phyloP scores from a whole-genome alignment of 306 rosid species.

The Inga leiocalycina region DNA sequence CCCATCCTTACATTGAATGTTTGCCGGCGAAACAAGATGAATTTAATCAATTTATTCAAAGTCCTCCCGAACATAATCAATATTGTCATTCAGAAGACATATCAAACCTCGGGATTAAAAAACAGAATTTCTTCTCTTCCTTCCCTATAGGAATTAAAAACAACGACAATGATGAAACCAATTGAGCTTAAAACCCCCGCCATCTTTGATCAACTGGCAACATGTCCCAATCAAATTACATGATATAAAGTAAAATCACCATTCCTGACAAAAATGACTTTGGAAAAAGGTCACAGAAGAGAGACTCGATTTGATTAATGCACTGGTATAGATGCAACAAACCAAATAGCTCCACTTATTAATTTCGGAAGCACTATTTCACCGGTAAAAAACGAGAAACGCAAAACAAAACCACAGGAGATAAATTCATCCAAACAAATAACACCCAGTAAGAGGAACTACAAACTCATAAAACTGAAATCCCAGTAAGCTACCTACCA shows the following conservation, averaged over 20 bases:
- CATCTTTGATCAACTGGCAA: background rate
- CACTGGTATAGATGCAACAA: background rate
- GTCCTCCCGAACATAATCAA: background rate
- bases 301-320: background rate
- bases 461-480: constrained; percentile 32
- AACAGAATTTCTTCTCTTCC: background rate
- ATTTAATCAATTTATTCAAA: background rate
- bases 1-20: no score
- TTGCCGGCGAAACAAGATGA: background rate
- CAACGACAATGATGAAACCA: background rate
- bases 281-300: constrained; percentile 6
- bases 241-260: background rate
- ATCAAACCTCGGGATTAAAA: background rate
- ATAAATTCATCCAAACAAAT: background rate
- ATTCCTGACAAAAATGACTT: constrained; percentile 12
- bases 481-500: background rate
- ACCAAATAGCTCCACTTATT: background rate
- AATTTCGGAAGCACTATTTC: background rate
- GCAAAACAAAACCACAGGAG: background rate
- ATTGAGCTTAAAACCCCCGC: background rate
- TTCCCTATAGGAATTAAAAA: background rate
- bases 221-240: background rate
- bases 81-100: background rate
- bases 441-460: background rate
- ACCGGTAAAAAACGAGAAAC: background rate